These are phyloP conservation scores for Avena atlantica DNA, from an alignment of 176 grass and related monocot genomes.

Conservation along the genomic window DNA sequence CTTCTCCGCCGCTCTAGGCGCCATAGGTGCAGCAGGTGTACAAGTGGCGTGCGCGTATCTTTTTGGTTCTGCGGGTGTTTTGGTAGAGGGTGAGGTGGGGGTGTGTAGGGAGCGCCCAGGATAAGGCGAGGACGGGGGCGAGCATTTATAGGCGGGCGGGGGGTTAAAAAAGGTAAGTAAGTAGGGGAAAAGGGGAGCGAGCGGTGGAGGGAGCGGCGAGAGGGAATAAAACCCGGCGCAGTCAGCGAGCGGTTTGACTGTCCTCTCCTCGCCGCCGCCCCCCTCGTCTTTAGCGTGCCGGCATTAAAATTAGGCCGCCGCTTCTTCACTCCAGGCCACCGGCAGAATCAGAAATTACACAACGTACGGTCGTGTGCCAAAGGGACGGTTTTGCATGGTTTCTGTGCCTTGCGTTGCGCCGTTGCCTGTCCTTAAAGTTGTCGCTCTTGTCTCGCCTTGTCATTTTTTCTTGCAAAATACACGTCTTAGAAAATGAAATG, in stretches of 20 bases:
- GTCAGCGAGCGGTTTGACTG: constrained; percentile 92
- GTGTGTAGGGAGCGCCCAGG: constrained; percentile 34
- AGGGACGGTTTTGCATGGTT: background rate
- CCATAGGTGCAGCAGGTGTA: constrained; percentile 37
- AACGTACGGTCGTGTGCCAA: background rate
- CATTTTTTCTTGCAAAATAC: no score
- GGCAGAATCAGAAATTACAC: background rate
- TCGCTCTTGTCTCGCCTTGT: no score
- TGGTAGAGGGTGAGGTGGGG: background rate
- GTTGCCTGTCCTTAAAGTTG: no score
- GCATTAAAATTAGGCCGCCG: constrained; percentile 46
- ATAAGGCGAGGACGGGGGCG: constrained; percentile 30
- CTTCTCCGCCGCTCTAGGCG: constrained; percentile 49
- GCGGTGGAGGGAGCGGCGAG: constrained; percentile 63
- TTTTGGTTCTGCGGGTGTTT: constrained; percentile 29
- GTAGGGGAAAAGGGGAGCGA: constrained; percentile 40
- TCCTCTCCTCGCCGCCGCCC: constrained; percentile 53
- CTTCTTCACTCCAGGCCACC: constrained; percentile 36
- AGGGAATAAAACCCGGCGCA: constrained; percentile 67
- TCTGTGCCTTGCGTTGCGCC: no score
- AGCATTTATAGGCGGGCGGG: constrained; percentile 46
- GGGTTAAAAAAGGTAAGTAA: constrained; percentile 48
- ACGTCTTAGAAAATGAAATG: no score
- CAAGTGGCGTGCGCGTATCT: constrained; percentile 36
- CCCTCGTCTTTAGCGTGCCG: constrained; percentile 53